Evolutionary conservation across 495 filamentous ascomycete genomes (phyloP).

Genomic region (Annulohypoxylon bovei): DNA sequence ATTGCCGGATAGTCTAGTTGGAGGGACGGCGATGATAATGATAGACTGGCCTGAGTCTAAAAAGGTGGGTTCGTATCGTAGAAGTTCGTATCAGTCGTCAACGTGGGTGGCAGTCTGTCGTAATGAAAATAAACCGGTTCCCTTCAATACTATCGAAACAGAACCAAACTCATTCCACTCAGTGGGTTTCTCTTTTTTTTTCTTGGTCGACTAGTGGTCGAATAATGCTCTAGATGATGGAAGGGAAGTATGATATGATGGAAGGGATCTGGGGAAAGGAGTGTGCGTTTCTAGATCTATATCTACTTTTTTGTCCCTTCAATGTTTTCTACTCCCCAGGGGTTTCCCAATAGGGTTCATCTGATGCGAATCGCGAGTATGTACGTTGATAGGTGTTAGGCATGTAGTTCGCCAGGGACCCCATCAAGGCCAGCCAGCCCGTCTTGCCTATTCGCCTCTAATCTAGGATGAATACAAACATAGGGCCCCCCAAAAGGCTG

Average conservation of each 20-base stretch:
- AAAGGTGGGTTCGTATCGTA: conserved; percentile 41
- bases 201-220: conserved; percentile 13
- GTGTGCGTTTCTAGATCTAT: conserved; percentile 42
- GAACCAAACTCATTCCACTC: conserved; percentile 38
- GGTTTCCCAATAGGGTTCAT: conserved; percentile 35
- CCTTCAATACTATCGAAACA: conserved; percentile 42
- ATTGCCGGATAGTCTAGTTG: conserved; percentile 37
- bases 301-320: conserved; percentile 38
- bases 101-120: conserved; percentile 36
- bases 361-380: conserved; percentile 32
- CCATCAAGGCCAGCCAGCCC: conserved; percentile 7
- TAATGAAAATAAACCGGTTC: conserved; percentile 37
- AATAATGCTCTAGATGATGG: conserved; percentile 31
- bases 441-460: conserved; percentile 31
- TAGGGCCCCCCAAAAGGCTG: conserved; percentile 28
- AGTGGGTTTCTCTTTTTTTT: conserved; percentile 24
- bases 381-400: conserved; percentile 15
- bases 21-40: conserved; percentile 23
- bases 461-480: conserved; percentile 38
- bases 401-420: conserved; percentile 25
- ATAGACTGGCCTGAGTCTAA: conserved; percentile 42
- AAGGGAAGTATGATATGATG: conserved; percentile 40
- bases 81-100: conserved; percentile 39
- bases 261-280: conserved; percentile 38
- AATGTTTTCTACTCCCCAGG: conserved; percentile 21